Evolutionary conservation across 805 yeast genomes (phyloP).

Genomic region (Pichia occidentalis): DNA sequence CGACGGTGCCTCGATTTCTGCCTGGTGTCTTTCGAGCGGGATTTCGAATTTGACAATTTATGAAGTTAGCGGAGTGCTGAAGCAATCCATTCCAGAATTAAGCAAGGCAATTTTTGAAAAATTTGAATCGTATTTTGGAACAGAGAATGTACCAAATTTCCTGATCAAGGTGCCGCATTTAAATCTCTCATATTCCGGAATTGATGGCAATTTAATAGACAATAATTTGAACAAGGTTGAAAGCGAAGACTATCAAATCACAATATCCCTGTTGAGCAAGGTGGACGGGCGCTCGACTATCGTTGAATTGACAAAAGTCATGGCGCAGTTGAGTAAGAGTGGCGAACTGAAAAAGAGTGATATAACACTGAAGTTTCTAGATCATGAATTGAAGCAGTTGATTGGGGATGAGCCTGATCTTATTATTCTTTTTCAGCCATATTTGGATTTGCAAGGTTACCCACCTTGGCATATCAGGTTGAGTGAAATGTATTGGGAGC

Average conservation of each 20-base stretch:
- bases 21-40: constrained; percentile 93
- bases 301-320: constrained; percentile 78
- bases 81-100: constrained; percentile 47
- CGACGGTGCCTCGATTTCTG: constrained; percentile 67
- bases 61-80: constrained; percentile 70
- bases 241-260: constrained; percentile 40
- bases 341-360: constrained; percentile 58
- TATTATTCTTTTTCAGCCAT: constrained; percentile 77
- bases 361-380: constrained; percentile 68
- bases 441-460: constrained; percentile 81
- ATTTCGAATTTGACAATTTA: constrained; percentile 64
- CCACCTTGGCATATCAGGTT: constrained; percentile 98
- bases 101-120: constrained; percentile 51
- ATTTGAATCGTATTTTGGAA: constrained; percentile 68
- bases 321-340: constrained; percentile 65
- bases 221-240: constrained; percentile 19
- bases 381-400: constrained; percentile 62
- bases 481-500: constrained; percentile 86
- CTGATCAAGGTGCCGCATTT: constrained; percentile 62
- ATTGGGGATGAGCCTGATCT: constrained; percentile 94
- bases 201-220: constrained; percentile 29
- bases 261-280: constrained; percentile 58
- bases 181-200: constrained; percentile 42
- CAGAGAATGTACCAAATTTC: constrained; percentile 56
- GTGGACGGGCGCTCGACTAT: constrained; percentile 88